Percentiles rank a stretch among this genome's conserved stretches.
Evolutionary conservation across 495 filamentous ascomycete species (phyloP).

Genomic region (Pseudoneurospora amorphoporcata): DNA sequence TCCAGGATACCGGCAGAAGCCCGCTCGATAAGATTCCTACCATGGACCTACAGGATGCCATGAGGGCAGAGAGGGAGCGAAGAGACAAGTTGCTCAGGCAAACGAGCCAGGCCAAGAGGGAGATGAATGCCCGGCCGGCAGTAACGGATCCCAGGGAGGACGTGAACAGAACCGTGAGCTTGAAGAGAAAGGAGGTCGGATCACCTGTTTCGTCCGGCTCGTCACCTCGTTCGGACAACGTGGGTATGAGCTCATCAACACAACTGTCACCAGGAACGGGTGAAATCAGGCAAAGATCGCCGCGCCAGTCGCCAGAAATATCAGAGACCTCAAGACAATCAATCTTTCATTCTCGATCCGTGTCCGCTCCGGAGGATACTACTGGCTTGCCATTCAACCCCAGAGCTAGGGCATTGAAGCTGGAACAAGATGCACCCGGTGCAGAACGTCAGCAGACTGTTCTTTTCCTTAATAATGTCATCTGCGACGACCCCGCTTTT

Average conservation of each 20-base stretch:
- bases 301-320: constrained; percentile 16
- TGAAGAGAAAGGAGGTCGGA: constrained; percentile 35
- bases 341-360: not conserved
- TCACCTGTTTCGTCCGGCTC: constrained; percentile 10
- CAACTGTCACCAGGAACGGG: constrained; percentile 37
- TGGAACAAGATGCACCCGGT: constrained; percentile 16
- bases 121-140: constrained; percentile 18
- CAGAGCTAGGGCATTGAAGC: constrained; percentile 29
- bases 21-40: constrained; percentile 35
- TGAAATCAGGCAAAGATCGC: constrained; percentile 32
- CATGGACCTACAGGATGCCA: constrained; percentile 38
- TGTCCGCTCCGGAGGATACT: constrained; percentile 15
- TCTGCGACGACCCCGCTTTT: constrained; percentile 36
- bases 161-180: constrained; percentile 24
- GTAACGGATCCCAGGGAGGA: constrained; percentile 19
- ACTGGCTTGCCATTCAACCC: constrained; percentile 42
- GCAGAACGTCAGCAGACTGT: constrained; percentile 34
- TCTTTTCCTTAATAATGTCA: constrained; percentile 43
- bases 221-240: constrained; percentile 6
- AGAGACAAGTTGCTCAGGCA: constrained; percentile 9
- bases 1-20: constrained; percentile 29
- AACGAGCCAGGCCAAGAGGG: constrained; percentile 16
- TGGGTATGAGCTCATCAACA: constrained; percentile 22
- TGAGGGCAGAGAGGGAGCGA: constrained; percentile 35
- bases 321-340: not conserved